Evolutionary conservation across 1,284 basidiomycete genomes (phyloP).

Genomic region (Heterobasidion annosum): DNA sequence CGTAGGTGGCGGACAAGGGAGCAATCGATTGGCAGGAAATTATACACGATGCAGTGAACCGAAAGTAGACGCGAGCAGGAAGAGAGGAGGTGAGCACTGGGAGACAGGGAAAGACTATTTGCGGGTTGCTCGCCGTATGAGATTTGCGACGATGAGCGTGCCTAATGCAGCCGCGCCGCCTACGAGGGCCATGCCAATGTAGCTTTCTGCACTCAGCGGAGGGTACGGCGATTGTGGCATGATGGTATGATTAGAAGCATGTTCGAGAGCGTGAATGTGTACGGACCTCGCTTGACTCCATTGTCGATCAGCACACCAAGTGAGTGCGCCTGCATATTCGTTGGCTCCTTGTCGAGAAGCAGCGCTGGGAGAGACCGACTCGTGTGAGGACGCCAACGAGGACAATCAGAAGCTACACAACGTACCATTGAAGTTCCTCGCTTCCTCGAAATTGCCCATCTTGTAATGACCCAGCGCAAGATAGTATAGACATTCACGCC

Average conservation of each 20-base stretch:
- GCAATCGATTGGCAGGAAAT: too few species aligned
- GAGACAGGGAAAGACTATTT: slow-evolving; percentile 34
- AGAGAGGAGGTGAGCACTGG: too few species aligned
- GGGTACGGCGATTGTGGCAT: slow-evolving; percentile 4
- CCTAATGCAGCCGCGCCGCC: slow-evolving; percentile 86
- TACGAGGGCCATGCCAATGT: slow-evolving; percentile 90
- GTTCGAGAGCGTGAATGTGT: background rate
- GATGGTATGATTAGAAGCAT: background rate
- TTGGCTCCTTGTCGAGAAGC: slow-evolving; percentile 88
- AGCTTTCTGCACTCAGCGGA: slow-evolving; percentile 55
- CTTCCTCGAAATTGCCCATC: slow-evolving; percentile 92
- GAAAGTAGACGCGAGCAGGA: too few species aligned
- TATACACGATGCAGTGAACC: too few species aligned
- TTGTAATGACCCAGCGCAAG: slow-evolving; percentile 96
- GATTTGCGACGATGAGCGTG: slow-evolving; percentile 71
- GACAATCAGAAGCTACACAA: background rate
- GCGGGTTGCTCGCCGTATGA: slow-evolving; percentile 79
- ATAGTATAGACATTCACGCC: slow-evolving; percentile 96
- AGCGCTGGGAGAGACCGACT: slow-evolving; percentile 43
- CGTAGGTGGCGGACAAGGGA: too few species aligned
- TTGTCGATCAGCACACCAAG: slow-evolving; percentile 81
- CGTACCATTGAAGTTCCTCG: slow-evolving; percentile 88
- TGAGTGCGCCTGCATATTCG: slow-evolving; percentile 90
- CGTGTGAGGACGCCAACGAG: background rate
- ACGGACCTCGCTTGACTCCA: slow-evolving; percentile 76